A percentile compares a stretch with the other conserved stretches of the same genome.
These are phyloP conservation scores for Eimeria falciformis DNA, from an alignment of 169 alveolate species.

Conservation along the genomic window DNA sequence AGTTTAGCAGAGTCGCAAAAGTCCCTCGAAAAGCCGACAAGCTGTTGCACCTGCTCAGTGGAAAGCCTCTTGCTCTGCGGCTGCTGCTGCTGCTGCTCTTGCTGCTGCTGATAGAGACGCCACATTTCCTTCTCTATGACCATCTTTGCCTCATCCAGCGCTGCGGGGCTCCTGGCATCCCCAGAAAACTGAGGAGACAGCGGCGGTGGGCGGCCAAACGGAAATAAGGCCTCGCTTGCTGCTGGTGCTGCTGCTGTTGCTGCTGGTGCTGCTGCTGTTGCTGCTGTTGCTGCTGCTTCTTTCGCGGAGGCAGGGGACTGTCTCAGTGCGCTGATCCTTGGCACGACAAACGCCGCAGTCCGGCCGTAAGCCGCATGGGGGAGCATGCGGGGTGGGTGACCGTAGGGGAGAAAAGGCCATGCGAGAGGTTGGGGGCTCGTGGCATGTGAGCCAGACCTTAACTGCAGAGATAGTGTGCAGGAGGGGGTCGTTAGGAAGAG, in stretches of 20 bases:
- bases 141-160: constrained; percentile 27
- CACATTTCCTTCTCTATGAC: constrained; percentile 41
- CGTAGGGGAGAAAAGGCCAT: no score
- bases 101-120: constrained; percentile 22
- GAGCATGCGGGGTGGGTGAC: not conserved
- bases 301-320: not conserved
- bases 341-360: not conserved
- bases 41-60: constrained; percentile 41
- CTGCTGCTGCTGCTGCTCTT: constrained; percentile 33
- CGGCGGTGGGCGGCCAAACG: constrained; percentile 10
- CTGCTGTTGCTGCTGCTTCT: not conserved
- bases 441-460: no score
- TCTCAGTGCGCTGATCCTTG: not conserved
- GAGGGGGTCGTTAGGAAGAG: no score
- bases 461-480: no score
- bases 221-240: not conserved
- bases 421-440: no score
- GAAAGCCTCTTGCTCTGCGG: constrained; percentile 33
- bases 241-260: constrained; percentile 24
- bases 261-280: constrained; percentile 16
- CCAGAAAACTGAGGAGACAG: not conserved
- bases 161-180: not conserved
- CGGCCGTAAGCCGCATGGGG: not conserved
- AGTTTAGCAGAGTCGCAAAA: constrained; percentile 14
- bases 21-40: constrained; percentile 11